A percentile compares a stretch with the other conserved stretches of the same genome.
Conservation (phyloP, 495 filamentous ascomycete species). For the Hypoxylon trugodes region DNA sequence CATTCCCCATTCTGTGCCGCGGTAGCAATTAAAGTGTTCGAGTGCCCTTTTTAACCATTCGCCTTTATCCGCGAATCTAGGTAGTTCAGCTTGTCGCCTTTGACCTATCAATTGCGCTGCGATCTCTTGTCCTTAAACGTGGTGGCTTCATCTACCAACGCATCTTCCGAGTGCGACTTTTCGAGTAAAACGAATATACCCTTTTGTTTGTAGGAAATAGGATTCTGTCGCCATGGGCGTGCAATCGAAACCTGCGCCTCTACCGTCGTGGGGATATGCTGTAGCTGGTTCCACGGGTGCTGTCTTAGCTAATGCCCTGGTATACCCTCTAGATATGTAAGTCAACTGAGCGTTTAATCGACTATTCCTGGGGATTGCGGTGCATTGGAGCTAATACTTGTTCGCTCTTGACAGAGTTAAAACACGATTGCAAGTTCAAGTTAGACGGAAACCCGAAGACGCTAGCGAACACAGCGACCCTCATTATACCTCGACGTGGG, state of each 20-base stretch:
- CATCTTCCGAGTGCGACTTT: slow-evolving; percentile 1
- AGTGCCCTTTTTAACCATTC: slow-evolving; percentile 33
- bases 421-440: slow-evolving; percentile 95
- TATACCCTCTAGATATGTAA: slow-evolving; percentile 97
- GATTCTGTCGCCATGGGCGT: slow-evolving; percentile 66
- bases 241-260: slow-evolving; percentile 77
- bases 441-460: slow-evolving; percentile 68
- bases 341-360: slow-evolving; percentile 45
- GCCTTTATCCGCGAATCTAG: slow-evolving; percentile 28
- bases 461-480: slow-evolving; percentile 54
- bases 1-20: background rate
- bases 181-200: background rate
- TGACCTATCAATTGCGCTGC: slow-evolving; percentile 5
- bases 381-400: slow-evolving; percentile 23
- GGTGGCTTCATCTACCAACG: slow-evolving; percentile 1
- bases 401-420: slow-evolving; percentile 71
- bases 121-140: background rate
- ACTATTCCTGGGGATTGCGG: background rate
- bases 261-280: slow-evolving; percentile 94
- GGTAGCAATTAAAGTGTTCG: slow-evolving; percentile 23
- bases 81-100: slow-evolving; percentile 1
- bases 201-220: background rate
- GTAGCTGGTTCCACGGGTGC: slow-evolving; percentile 93
- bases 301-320: slow-evolving; percentile 91
- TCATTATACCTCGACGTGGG: slow-evolving; percentile 85